Conservation (phyloP, 257 asterid genomes). For the Sherardia arvensis region DNA sequence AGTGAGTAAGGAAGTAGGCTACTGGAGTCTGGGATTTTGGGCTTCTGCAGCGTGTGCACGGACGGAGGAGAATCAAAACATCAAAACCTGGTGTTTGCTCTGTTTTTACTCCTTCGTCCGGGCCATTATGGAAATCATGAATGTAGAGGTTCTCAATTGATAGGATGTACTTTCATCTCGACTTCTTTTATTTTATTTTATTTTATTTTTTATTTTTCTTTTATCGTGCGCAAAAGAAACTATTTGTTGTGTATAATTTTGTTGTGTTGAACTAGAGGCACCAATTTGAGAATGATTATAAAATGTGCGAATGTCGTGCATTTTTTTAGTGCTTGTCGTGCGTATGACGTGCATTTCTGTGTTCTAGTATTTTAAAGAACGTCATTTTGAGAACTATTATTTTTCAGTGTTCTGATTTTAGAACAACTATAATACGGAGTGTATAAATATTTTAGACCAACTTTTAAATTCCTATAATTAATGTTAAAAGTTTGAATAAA, state of each 20-base stretch:
- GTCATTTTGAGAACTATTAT: no score
- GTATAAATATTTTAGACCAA: no score
- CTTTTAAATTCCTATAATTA: no score
- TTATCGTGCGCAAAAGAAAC: background rate
- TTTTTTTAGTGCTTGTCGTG: background rate
- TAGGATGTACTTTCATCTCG: background rate
- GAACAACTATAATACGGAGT: background rate
- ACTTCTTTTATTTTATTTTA: no score
- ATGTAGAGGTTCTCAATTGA: conserved; percentile 3
- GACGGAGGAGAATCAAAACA: no score
- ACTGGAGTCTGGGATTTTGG: no score
- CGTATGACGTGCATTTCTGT: background rate
- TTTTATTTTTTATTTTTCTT: background rate
- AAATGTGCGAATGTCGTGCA: background rate
- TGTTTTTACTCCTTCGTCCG: background rate
- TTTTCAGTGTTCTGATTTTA: background rate
- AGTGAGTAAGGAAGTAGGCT: no score
- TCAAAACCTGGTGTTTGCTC: no score
- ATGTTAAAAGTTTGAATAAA: no score
- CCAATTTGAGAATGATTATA: background rate
- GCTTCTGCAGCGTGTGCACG: conserved; percentile 9
- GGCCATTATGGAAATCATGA: background rate
- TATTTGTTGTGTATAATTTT: background rate
- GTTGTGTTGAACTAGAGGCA: background rate
- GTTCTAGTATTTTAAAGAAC: no score